Percentiles rank a stretch among this genome's conserved stretches.
Conservation (phyloP, 257 asterid species). For the Hygrophila difformis region DNA sequence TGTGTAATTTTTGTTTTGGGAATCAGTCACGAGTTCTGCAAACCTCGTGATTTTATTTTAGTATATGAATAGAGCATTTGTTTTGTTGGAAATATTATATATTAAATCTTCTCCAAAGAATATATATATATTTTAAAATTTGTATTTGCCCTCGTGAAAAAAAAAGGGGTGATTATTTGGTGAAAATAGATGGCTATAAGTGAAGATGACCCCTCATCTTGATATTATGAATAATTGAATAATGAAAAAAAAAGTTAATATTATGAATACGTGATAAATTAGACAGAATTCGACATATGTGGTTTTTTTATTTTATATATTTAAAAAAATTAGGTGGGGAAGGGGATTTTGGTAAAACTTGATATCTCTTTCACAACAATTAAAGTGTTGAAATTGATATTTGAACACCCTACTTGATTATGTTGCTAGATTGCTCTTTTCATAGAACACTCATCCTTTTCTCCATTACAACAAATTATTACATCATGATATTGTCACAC, state of each 20-base stretch:
- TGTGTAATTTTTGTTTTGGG: too few species aligned
- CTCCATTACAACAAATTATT: constrained; percentile 24
- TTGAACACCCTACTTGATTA: constrained; percentile 27
- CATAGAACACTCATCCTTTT: constrained; percentile 28
- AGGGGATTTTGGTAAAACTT: constrained; percentile 8
- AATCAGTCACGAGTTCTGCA: too few species aligned
- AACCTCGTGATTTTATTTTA: too few species aligned
- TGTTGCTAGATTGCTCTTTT: constrained; percentile 33
- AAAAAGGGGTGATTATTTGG: too few species aligned
- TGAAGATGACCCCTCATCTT: neutral
- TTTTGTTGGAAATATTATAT: too few species aligned
- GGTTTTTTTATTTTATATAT: too few species aligned
- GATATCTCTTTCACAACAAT: constrained; percentile 25
- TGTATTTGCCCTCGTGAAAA: neutral
- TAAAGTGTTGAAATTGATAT: constrained; percentile 32
- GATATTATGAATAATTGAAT: neutral
- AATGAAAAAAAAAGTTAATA: too few species aligned
- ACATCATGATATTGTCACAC: constrained; percentile 1
- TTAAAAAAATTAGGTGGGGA: constrained; percentile 29
- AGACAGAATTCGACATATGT: neutral
- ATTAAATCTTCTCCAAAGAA: too few species aligned
- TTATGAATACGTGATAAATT: too few species aligned
- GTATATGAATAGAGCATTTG: too few species aligned
- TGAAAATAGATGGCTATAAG: neutral
- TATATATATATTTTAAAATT: too few species aligned